phyloP scores from a whole-genome alignment of 2,329 filamentous ascomycete species.

The Dothideomycetes sp. region DNA sequence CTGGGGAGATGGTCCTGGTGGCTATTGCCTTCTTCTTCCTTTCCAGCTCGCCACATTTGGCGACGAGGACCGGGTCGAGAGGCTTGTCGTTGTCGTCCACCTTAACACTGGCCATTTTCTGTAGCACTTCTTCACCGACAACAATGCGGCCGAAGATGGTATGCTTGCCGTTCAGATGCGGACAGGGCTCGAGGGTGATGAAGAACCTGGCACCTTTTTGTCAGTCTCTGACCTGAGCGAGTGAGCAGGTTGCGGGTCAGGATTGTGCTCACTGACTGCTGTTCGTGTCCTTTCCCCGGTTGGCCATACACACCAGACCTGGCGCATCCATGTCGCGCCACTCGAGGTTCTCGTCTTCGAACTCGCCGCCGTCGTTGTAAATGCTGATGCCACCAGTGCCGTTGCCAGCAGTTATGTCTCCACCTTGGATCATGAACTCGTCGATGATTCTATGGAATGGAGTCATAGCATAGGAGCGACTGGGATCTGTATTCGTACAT shows the following conservation, averaged over 20 bases:
- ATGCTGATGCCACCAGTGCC: constrained; percentile 30
- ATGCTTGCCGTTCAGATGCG: constrained; percentile 30
- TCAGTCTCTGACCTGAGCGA: background rate
- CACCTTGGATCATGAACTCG: constrained; percentile 34
- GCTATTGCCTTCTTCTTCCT: constrained; percentile 15
- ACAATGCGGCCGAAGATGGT: constrained; percentile 30
- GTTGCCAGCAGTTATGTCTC: constrained; percentile 29
- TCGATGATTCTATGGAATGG: constrained; percentile 32
- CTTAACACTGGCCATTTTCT: constrained; percentile 23
- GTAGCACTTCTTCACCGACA: constrained; percentile 23
- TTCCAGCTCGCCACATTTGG: constrained; percentile 29
- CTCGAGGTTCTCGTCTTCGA: constrained; percentile 30
- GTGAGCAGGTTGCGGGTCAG: background rate
- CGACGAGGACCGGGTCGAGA: constrained; percentile 23
- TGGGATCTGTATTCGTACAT: constrained; percentile 27
- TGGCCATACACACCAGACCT: constrained; percentile 31
- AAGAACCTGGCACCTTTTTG: constrained; percentile 23
- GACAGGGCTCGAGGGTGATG: constrained; percentile 27
- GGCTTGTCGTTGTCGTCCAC: constrained; percentile 28
- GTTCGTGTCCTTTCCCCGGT: constrained; percentile 29
- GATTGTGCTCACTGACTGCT: constrained; percentile 24
- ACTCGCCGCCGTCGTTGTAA: constrained; percentile 23
- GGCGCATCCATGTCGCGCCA: constrained; percentile 30
- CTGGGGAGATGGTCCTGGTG: background rate
- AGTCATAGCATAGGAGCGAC: constrained; percentile 25